Evolutionary conservation across 2,329 filamentous ascomycete genomes (phyloP).

Genomic region (Fonsecaea pugnacius): DNA sequence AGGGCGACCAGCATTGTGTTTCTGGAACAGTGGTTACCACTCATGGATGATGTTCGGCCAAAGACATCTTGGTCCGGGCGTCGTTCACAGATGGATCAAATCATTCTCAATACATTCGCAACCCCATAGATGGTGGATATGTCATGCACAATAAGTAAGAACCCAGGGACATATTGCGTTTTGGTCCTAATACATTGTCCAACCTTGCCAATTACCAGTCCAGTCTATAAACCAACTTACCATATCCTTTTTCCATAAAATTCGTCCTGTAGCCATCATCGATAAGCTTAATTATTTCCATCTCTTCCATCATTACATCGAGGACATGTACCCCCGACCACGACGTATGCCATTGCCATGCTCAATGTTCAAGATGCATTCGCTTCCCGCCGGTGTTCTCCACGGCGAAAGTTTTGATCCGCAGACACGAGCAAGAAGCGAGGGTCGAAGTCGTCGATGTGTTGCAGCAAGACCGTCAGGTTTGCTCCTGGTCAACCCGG

Average conservation of each 20-base stretch:
- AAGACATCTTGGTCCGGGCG: not conserved
- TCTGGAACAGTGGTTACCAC: too few relatives aligned
- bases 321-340: too few relatives aligned
- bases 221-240: too few relatives aligned
- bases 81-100: not conserved
- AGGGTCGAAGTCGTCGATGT: not conserved
- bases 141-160: not conserved
- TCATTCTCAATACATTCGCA: not conserved
- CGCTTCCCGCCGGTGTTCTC: not conserved
- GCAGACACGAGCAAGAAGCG: not conserved
- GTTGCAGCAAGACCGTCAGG: not conserved
- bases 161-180: not conserved
- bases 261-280: too few relatives aligned
- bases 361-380: not conserved
- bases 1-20: too few relatives aligned
- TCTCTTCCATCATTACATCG: too few relatives aligned
- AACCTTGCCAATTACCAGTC: too few relatives aligned
- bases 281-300: too few relatives aligned
- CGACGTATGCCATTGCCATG: too few relatives aligned
- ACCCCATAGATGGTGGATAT: not conserved
- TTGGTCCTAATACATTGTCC: too few relatives aligned
- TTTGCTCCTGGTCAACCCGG: not conserved
- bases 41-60: too few relatives aligned
- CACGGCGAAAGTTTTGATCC: not conserved
- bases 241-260: too few relatives aligned